Conservation (phyloP, 352 stramenopile species). For the Globisporangium megalacanthum region DNA sequence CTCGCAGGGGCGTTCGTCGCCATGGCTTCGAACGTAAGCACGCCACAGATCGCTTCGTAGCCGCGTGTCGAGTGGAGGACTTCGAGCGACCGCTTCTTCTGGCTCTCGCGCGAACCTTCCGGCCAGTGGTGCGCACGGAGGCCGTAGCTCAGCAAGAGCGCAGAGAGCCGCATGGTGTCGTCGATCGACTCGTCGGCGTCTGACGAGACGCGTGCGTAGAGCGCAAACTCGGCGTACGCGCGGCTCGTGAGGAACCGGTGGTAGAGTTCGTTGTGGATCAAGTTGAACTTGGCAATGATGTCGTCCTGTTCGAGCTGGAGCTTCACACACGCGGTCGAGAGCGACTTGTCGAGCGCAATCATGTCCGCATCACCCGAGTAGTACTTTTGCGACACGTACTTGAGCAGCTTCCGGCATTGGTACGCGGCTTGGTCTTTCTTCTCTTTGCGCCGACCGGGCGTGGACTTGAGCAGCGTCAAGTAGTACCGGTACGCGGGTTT, state of each 20-base stretch:
- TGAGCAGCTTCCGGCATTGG: conserved; percentile 62
- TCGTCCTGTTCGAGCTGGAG: conserved; percentile 78
- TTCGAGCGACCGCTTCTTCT: conserved; percentile 65
- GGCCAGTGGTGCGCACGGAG: conserved; percentile 80
- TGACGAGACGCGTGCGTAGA: conserved; percentile 53
- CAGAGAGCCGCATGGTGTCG: conserved; percentile 62
- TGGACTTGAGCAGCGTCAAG: conserved; percentile 47
- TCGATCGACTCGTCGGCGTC: conserved; percentile 62
- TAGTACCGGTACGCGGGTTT: conserved; percentile 78
- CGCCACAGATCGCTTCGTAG: conserved; percentile 70
- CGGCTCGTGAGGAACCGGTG: conserved; percentile 81
- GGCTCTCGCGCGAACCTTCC: conserved; percentile 33
- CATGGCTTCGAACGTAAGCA: conserved; percentile 75
- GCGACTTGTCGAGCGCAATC: conserved; percentile 56
- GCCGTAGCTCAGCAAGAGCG: conserved; percentile 70
- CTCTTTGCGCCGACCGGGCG: conserved; percentile 33
- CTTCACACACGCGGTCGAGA: conserved; percentile 54
- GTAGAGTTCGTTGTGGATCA: conserved; percentile 85
- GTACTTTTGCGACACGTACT: conserved; percentile 85
- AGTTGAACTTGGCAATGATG: conserved; percentile 78
- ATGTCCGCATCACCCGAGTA: conserved; percentile 75
- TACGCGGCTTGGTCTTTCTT: conserved; percentile 55
- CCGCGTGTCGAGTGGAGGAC: conserved; percentile 54
- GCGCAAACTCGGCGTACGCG: conserved; percentile 76
- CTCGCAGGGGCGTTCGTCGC: conserved; percentile 14